Percentiles rank a stretch among this genome's conserved stretches.
Evolutionary conservation across 2,329 filamentous ascomycete genomes (phyloP).

Genomic region (Helicocarpus griseus): DNA sequence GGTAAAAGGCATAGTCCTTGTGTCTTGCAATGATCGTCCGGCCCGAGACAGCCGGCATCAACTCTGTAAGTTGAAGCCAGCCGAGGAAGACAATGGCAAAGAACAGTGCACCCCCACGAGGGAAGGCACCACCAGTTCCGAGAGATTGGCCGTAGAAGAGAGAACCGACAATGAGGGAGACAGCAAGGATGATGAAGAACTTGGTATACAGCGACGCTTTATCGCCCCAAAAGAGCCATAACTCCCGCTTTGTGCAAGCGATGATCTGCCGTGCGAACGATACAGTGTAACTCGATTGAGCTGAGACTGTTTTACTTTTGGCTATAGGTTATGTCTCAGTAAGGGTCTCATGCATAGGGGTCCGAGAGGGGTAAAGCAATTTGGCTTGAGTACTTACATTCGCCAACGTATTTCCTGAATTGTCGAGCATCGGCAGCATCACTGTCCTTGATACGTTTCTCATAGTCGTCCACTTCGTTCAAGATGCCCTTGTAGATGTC

Average conservation of each 20-base stretch:
- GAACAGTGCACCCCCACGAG: slow-evolving; percentile 54
- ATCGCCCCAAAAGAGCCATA: slow-evolving; percentile 61
- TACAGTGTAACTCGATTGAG: slow-evolving; percentile 5
- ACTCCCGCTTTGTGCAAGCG: slow-evolving; percentile 42
- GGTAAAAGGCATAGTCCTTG: slow-evolving; percentile 59
- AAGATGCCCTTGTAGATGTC: slow-evolving; percentile 51
- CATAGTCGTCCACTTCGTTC: slow-evolving; percentile 47
- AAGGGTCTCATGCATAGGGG: neutral
- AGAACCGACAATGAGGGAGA: slow-evolving; percentile 65
- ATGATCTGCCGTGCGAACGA: slow-evolving; percentile 5
- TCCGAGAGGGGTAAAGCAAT: neutral
- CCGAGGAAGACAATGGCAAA: slow-evolving; percentile 58
- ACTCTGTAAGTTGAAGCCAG: slow-evolving; percentile 66
- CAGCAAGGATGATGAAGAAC: slow-evolving; percentile 52
- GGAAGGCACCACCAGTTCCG: slow-evolving; percentile 53
- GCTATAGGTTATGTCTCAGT: slow-evolving; percentile 10
- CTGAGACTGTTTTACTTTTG: slow-evolving; percentile 38
- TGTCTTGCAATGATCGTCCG: slow-evolving; percentile 60
- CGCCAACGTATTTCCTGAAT: slow-evolving; percentile 43
- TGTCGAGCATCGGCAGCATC: slow-evolving; percentile 45
- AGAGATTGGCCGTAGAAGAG: slow-evolving; percentile 62
- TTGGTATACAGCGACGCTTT: slow-evolving; percentile 52
- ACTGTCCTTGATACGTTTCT: slow-evolving; percentile 40
- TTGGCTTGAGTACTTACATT: slow-evolving; percentile 32
- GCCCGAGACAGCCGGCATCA: slow-evolving; percentile 67